Percentiles rank a stretch among this genome's conserved stretches.
Conservation (phyloP, 352 stramenopile genomes). For the Pythium guiyangense region DNA sequence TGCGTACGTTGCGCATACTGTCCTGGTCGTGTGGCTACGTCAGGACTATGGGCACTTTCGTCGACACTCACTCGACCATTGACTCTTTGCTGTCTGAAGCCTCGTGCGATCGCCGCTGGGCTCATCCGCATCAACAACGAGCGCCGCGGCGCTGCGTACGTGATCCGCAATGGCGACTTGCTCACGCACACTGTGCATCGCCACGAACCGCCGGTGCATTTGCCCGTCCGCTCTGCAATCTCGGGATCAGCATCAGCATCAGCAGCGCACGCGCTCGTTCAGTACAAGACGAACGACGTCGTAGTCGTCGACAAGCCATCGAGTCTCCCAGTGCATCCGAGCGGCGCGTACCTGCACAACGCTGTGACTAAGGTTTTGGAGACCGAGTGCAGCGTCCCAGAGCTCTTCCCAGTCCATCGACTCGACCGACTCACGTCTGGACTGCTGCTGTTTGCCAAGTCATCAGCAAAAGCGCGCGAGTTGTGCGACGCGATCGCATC, state of each 20-base stretch:
- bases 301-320: slow-evolving; percentile 81
- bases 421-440: slow-evolving; percentile 92
- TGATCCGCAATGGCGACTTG: slow-evolving; percentile 82
- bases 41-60: no score
- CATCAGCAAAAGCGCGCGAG: slow-evolving; percentile 27
- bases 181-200: slow-evolving; percentile 90
- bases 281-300: slow-evolving; percentile 41
- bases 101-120: slow-evolving; percentile 72
- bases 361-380: slow-evolving; percentile 65
- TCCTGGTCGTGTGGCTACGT: no score
- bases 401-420: slow-evolving; percentile 86
- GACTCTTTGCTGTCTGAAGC: slow-evolving; percentile 15
- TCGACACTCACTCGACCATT: no score
- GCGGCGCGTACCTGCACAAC: slow-evolving; percentile 89
- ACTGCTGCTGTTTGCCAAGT: slow-evolving; percentile 54
- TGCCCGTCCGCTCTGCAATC: neutral
- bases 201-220: slow-evolving; percentile 89
- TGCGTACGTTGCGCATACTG: slow-evolving; percentile 19
- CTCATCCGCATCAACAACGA: slow-evolving; percentile 86
- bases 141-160: slow-evolving; percentile 39
- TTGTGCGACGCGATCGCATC: slow-evolving; percentile 34
- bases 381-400: slow-evolving; percentile 18
- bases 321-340: slow-evolving; percentile 90
- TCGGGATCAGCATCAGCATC: no score
- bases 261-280: slow-evolving; percentile 21